Base-by-base conservation (phyloP, 1,284 basidiomycete genomes). In the Leccinum subrobustum region DNA sequence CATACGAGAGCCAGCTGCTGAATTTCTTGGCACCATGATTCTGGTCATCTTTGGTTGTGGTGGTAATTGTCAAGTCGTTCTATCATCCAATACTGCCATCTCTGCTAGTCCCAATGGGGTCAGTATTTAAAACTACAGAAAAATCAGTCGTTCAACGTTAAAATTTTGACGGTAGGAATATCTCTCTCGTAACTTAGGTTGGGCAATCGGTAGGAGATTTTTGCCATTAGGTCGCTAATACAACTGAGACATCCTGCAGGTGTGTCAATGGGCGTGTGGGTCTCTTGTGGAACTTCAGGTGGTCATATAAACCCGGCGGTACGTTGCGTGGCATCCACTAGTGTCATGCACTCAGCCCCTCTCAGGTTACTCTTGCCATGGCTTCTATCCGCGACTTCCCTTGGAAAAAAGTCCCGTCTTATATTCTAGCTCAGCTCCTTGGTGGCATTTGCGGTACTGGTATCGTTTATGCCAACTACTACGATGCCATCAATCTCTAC, bases 281-380 rank as follows among this genome's bases (percentile, higher is more conserved):
- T 27, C 25, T 27, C 25, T 27, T 1, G 25, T 27, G 25, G 85
- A 53, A 82, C 89, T 60, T 89, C 88, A 54, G 89, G 90, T 18
- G 91, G 88, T 31, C 90, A 92, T 68, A 83, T 92, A 64, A 92
- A 92, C 68, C 91, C 90, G 51, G 89, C 88, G 25, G 89, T 85
- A 72, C 23, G 76, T 27, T 42, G 14, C 23, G 29, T 39, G 12
- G 20, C 6, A 53, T 73, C 66, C n/a, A 1, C 25, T 69, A 14
- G 70, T 54, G 16, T n/a, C 58, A 50, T 48, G 4, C 14, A 20
- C 61, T 63, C 25, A 67, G 18, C 37, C 54, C 54, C 51, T 18
- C 18, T 12, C 61, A 83, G 81, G 78, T 92, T 12, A 93, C 91
- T 2, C 68, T 93, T 39, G 79, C 85, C 5, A 68, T 92, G 51